A percentile compares a stretch with the other conserved stretches of the same genome.
phyloP scores from a whole-genome alignment of 2,329 filamentous ascomycete species.

The Venturia carpophila region DNA sequence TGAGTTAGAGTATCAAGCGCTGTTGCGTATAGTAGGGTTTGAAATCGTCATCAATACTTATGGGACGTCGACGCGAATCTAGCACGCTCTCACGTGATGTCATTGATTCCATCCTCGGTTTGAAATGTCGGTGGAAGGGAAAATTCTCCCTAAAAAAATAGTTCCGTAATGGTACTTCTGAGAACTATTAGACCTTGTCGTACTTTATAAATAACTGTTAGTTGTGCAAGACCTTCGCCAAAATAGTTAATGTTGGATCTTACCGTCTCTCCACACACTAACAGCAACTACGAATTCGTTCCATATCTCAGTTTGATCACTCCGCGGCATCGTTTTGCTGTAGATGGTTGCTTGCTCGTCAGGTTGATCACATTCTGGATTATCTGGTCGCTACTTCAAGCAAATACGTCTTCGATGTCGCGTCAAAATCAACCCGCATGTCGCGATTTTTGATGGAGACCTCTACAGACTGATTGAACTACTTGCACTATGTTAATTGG shows the following conservation, averaged over 20 bases:
- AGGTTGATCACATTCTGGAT: background rate
- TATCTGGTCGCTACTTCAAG: background rate
- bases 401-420: background rate
- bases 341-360: background rate
- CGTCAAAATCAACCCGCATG: background rate
- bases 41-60: no score
- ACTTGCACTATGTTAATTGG: slow-evolving; percentile 59
- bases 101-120: background rate
- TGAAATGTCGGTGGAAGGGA: background rate
- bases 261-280: background rate
- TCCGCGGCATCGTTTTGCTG: background rate
- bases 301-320: background rate
- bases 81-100: background rate
- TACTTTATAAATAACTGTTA: background rate
- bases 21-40: no score
- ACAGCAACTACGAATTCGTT: background rate
- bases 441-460: background rate
- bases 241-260: background rate
- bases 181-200: no score
- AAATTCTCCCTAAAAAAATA: no score
- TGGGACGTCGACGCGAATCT: background rate
- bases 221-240: background rate
- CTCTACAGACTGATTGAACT: background rate
- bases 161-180: no score
- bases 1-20: no score